These are phyloP conservation scores for Caryopteris hybrid DNA, from an alignment of 305 asterid genomes.

Conservation along the genomic window DNA sequence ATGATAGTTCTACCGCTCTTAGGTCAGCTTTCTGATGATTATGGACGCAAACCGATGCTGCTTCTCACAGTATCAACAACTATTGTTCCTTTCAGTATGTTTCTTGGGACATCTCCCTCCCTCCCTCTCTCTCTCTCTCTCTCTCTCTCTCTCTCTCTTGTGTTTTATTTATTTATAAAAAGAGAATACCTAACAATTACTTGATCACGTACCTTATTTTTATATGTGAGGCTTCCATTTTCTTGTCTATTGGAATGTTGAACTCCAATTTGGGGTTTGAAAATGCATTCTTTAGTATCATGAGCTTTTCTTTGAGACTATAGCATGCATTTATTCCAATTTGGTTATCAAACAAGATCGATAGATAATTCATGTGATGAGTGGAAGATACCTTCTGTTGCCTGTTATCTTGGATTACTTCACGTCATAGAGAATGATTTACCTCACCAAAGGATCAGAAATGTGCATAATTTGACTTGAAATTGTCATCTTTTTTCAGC, in stretches of 20 bases:
- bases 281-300: conserved; percentile 2
- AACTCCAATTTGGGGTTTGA: neutral
- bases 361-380: too few relatives aligned
- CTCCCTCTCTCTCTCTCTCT: too few relatives aligned
- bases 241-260: neutral
- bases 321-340: neutral
- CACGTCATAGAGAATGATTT: too few relatives aligned
- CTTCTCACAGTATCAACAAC: conserved; percentile 78
- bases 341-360: neutral
- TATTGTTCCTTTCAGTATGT: conserved; percentile 80
- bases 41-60: conserved; percentile 94
- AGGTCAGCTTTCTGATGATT: conserved; percentile 96
- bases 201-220: neutral
- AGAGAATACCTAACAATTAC: too few relatives aligned
- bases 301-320: neutral
- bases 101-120: conserved; percentile 7
- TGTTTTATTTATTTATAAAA: too few relatives aligned
- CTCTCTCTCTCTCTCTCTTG: too few relatives aligned
- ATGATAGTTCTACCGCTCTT: conserved; percentile 84
- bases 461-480: neutral
- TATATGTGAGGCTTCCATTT: neutral
- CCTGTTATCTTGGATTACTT: neutral
- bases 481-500: conserved; percentile 41
- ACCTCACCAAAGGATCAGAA: neutral
- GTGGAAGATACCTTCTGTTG: neutral